Evolutionary conservation across 768 basidiomycete species (phyloP).

Genomic region (Lactarius pseudohatsudake): DNA sequence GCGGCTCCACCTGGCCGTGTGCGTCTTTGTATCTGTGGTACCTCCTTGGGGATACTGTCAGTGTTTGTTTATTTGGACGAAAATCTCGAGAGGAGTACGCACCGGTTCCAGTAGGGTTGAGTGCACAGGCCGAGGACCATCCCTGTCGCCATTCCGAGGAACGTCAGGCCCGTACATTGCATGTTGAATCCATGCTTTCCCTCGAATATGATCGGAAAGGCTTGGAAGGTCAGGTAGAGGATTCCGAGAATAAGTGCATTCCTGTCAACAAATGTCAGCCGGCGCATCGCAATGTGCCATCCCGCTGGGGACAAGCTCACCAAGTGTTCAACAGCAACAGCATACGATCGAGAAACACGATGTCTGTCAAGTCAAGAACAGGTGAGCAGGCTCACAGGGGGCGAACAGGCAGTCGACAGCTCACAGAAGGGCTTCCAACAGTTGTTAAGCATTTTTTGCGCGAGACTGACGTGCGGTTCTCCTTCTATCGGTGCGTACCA

Average conservation of each 20-base stretch:
- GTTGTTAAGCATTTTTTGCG: conserved; percentile 51
- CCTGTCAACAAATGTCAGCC: conserved; percentile 31
- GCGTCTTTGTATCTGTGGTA: conserved; percentile 40
- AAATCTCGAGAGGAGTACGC: neutral
- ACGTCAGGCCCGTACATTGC: conserved; percentile 50
- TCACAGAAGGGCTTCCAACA: conserved; percentile 72
- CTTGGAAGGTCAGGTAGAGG: conserved; percentile 56
- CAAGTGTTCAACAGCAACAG: conserved; percentile 69
- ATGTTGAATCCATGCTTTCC: conserved; percentile 50
- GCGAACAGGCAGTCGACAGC: conserved; percentile 31
- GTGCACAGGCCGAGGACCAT: conserved; percentile 42
- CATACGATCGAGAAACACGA: conserved; percentile 71
- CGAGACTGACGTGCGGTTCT: conserved; percentile 42
- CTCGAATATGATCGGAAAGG: conserved; percentile 53
- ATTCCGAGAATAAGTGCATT: conserved; percentile 44
- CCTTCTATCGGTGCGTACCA: conserved; percentile 64
- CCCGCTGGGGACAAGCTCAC: conserved; percentile 38
- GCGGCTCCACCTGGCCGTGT: conserved; percentile 47
- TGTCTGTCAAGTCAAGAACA: conserved; percentile 41
- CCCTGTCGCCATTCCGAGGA: conserved; percentile 52
- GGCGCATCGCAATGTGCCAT: neutral
- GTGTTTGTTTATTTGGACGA: neutral
- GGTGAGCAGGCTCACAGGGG: neutral
- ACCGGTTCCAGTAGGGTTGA: conserved; percentile 49
- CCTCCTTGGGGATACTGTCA: conserved; percentile 35